These are phyloP conservation scores for Botrytis paeoniae DNA, from an alignment of 2,329 filamentous ascomycete genomes.

Conservation along the genomic window DNA sequence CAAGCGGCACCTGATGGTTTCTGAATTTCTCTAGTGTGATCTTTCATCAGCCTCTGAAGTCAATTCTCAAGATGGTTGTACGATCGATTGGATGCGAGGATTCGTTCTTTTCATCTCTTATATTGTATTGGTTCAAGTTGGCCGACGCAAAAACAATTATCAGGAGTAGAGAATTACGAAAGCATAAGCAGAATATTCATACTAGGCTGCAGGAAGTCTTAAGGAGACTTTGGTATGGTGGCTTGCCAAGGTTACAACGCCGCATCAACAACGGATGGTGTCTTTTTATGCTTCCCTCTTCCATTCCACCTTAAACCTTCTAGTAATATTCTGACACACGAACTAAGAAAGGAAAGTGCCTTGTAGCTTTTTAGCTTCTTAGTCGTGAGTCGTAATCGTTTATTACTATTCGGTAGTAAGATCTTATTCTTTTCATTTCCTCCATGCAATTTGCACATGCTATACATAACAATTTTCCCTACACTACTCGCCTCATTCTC, in stretches of 20 bases:
- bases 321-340: conserved; percentile 21
- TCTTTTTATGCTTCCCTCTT: conserved; percentile 8
- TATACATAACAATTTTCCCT: background rate
- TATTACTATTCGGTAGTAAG: background rate
- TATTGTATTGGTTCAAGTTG: conserved; percentile 11
- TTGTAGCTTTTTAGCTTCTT: background rate
- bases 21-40: conserved; percentile 3
- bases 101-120: background rate
- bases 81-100: background rate
- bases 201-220: conserved; percentile 19
- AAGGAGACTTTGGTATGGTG: conserved; percentile 5
- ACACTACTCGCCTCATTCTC: conserved; percentile 4
- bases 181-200: conserved; percentile 11
- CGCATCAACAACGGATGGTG: conserved; percentile 14
- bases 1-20: conserved; percentile 20
- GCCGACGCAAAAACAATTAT: conserved; percentile 3
- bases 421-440: background rate
- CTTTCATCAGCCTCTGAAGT: conserved; percentile 9
- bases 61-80: background rate
- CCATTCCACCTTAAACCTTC: conserved; percentile 9
- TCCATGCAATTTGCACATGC: background rate
- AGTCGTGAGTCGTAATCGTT: background rate
- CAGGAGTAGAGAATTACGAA: background rate
- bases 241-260: conserved; percentile 14
- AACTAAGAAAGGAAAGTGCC: conserved; percentile 10